Evolutionary conservation across 306 rosid genomes (phyloP), one percentile per base, ranked within the genome.

Genomic region (Lablab purpureus): DNA sequence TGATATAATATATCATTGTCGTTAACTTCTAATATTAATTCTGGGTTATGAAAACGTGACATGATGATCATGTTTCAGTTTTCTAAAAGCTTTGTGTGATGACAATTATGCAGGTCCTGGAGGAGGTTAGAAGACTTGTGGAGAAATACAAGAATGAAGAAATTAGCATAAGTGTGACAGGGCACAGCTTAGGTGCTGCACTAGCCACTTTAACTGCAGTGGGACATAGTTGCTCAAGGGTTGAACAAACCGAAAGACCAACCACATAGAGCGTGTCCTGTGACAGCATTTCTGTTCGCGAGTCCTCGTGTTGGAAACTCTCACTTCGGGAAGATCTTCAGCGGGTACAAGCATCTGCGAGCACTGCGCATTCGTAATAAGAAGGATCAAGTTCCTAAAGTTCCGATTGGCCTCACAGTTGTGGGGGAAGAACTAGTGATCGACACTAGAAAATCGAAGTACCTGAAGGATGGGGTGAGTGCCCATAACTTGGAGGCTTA

Each of bases 161-260:
- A 77, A 76, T 88, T 5, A 93, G 93, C 89, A 90, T 93, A 79
- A 87, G 85, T 0, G 36, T 85, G 10, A 85, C 90, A 1, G 97
- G 94, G 0, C 94, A 90, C 83, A 93, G 97, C 49, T 86, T 91
- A 14, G 98, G 97, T 0, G 98, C 90, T 12, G 94, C 92, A 67
- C 14, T 91, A 28, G 90, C 94, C 3, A 91, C 90, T 6, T 68
- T 91, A 5, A 93, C 81, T 37, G 91, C 91, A 2, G 56, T 86
- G 0, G n/a, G 98, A 93, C 87, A 88, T 93, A 30, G 88, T 78
- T 36, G 43, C 60, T 22, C 85, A 88, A 30, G 76, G 86, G 15
- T 54, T 80, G 5, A 91, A 93, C 85, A 67, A 36, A 11, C 77
- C 82, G 14, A 82, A 52, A 56, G 27, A 34, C 4, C 70, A 79